Evolutionary conservation across 2,329 filamentous ascomycete species (phyloP).

Genomic region (Cercospora sesami): DNA sequence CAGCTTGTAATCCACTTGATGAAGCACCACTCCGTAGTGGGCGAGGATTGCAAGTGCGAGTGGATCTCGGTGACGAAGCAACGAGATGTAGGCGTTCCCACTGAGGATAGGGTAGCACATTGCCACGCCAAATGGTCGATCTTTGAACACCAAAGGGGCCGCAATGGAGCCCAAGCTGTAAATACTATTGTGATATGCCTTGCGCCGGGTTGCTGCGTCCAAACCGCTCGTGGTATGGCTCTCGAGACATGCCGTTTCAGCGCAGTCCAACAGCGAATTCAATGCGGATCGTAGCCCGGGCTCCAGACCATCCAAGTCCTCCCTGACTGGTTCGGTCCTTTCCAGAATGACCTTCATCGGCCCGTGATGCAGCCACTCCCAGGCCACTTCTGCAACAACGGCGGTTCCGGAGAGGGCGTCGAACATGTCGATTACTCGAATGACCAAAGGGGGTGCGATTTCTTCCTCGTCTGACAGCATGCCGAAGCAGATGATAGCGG

Average conservation of each 20-base stretch:
- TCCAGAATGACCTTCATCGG: slow-evolving; percentile 17
- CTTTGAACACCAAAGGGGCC: slow-evolving; percentile 13
- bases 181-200: slow-evolving; percentile 25
- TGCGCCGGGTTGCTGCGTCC: slow-evolving; percentile 4
- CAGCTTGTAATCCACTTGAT: slow-evolving; percentile 13
- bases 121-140: slow-evolving; percentile 20
- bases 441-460: slow-evolving; percentile 11
- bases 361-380: slow-evolving; percentile 20
- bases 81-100: slow-evolving; percentile 15
- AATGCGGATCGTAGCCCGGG: slow-evolving; percentile 19
- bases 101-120: slow-evolving; percentile 25
- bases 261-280: slow-evolving; percentile 18
- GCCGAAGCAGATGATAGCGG: slow-evolving; percentile 22
- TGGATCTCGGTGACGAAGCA: slow-evolving; percentile 27
- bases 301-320: slow-evolving; percentile 20
- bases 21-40: slow-evolving; percentile 26
- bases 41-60: slow-evolving; percentile 26
- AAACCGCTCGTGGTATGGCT: slow-evolving; percentile 7
- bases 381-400: slow-evolving; percentile 21
- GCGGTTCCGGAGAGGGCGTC: slow-evolving; percentile 24
- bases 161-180: slow-evolving; percentile 22
- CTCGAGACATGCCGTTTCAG: slow-evolving; percentile 6
- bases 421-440: slow-evolving; percentile 24
- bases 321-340: slow-evolving; percentile 1
- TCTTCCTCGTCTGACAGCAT: slow-evolving; percentile 19